These are phyloP conservation scores for Daldinia sp. DNA, from an alignment of 2,329 filamentous ascomycete genomes.

Conservation along the genomic window DNA sequence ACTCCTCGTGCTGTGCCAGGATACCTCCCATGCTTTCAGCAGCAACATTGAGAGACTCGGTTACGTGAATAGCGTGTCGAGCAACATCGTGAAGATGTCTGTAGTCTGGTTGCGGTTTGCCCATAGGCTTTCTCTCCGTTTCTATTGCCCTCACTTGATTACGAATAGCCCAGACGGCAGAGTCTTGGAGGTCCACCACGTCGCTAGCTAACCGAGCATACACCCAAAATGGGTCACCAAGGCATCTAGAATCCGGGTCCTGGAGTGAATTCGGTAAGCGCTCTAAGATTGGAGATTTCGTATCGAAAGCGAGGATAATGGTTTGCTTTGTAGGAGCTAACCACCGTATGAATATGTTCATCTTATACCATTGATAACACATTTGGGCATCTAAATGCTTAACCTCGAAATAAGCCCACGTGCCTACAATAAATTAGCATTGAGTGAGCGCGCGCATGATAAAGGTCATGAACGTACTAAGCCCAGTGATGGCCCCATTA, in stretches of 20 bases:
- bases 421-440: constrained; percentile 36
- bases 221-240: constrained; percentile 50
- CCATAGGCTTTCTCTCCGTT: constrained; percentile 15
- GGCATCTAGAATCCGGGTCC: constrained; percentile 7
- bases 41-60: constrained; percentile 52
- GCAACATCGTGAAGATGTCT: constrained; percentile 52
- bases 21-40: constrained; percentile 47
- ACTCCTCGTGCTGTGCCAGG: constrained; percentile 43
- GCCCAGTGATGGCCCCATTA: constrained; percentile 12
- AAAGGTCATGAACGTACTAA: constrained; percentile 33
- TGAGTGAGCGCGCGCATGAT: neutral
- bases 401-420: constrained; percentile 47
- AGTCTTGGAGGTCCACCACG: constrained; percentile 46
- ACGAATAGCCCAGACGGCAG: constrained; percentile 52
- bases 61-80: constrained; percentile 55
- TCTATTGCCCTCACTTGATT: constrained; percentile 49
- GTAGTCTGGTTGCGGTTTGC: constrained; percentile 48
- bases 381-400: constrained; percentile 39
- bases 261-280: constrained; percentile 14
- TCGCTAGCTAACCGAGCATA: constrained; percentile 46
- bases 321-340: constrained; percentile 36
- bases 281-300: neutral
- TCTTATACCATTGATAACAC: constrained; percentile 48
- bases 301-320: constrained; percentile 47
- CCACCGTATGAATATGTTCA: constrained; percentile 48